A percentile compares a stretch with the other conserved stretches of the same genome.
phyloP scores from a whole-genome alignment of 305 asterid genomes.

The Fraxinus sp. region DNA sequence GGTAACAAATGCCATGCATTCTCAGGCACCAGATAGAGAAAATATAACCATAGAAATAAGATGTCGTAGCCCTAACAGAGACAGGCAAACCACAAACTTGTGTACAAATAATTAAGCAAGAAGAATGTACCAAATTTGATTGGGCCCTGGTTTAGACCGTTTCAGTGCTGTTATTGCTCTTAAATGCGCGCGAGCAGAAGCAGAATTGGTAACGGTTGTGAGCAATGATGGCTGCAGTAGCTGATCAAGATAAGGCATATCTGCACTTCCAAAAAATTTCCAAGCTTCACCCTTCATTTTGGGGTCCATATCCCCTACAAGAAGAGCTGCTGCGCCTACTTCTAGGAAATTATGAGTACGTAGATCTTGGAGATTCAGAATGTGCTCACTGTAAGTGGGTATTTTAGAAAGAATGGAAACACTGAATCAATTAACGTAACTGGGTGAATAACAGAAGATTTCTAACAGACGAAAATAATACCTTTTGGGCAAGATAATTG shows the following conservation, averaged over 20 bases:
- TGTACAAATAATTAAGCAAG: constrained; percentile 25
- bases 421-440: constrained; percentile 16
- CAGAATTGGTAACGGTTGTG: constrained; percentile 96
- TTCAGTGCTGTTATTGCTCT: constrained; percentile 93
- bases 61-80: constrained; percentile 18
- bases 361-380: constrained; percentile 69
- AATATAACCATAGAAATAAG: constrained; percentile 7
- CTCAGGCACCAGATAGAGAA: constrained; percentile 9
- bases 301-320: constrained; percentile 95
- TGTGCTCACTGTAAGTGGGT: constrained; percentile 65
- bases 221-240: constrained; percentile 91
- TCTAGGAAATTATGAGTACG: constrained; percentile 76
- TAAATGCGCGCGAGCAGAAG: constrained; percentile 88
- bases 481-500: constrained; percentile 77
- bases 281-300: constrained; percentile 92
- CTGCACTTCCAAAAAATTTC: constrained; percentile 77
- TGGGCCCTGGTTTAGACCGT: constrained; percentile 78
- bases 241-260: constrained; percentile 95
- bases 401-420: constrained; percentile 27
- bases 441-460: constrained; percentile 20
- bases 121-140: constrained; percentile 68
- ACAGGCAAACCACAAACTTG: constrained; percentile 19
- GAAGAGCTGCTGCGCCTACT: constrained; percentile 99
- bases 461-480: constrained; percentile 37
- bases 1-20: constrained; percentile 8